phyloP scores from a whole-genome alignment of 2,329 filamentous ascomycete species.

The Diaporthe vaccinii region DNA sequence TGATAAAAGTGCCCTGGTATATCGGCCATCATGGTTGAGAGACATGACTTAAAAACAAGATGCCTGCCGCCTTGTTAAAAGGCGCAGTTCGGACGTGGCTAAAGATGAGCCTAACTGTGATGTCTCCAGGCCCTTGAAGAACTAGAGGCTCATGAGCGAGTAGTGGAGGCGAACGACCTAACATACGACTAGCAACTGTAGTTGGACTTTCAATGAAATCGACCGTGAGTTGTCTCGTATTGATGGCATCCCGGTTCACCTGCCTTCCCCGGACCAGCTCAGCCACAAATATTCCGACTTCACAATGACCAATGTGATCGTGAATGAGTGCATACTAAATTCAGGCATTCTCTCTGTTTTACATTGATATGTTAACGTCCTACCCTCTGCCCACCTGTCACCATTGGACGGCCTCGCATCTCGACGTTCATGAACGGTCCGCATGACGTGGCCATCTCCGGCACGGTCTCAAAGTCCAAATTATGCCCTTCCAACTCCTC shows the following conservation, averaged over 20 bases:
- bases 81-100: too few species aligned
- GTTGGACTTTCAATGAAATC: too few species aligned
- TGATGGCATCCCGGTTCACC: background rate
- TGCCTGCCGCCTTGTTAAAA: too few species aligned
- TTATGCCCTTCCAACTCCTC: background rate
- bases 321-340: background rate
- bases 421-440: background rate
- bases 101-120: too few species aligned
- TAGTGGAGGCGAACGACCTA: too few species aligned
- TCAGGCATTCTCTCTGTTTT: background rate
- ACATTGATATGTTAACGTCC: background rate
- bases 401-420: background rate
- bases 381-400: background rate
- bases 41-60: too few species aligned
- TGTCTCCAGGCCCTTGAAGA: too few species aligned
- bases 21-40: too few species aligned
- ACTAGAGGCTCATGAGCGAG: too few species aligned
- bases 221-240: too few species aligned
- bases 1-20: too few species aligned
- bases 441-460: background rate
- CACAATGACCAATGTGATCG: background rate
- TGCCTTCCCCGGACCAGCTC: background rate
- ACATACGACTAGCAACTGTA: too few species aligned
- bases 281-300: background rate
- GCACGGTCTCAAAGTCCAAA: conserved; percentile 1